These are phyloP conservation scores for Penicillium bialowiezense DNA, from an alignment of 495 filamentous ascomycete genomes.

Conservation along the genomic window DNA sequence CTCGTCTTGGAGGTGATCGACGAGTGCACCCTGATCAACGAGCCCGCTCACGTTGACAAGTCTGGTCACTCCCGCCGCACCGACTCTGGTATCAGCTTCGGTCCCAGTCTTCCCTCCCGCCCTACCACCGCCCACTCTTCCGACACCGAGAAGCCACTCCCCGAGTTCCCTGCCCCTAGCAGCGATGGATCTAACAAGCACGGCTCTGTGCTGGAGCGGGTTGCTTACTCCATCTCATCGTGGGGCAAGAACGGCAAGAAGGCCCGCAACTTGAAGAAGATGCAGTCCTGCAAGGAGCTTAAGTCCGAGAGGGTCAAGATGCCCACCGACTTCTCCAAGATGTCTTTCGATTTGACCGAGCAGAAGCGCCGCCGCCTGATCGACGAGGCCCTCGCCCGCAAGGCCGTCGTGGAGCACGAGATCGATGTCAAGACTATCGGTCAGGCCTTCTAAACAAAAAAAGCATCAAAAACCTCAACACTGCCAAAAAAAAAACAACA, in stretches of 20 bases:
- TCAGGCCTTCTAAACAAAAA: background rate
- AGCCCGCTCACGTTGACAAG: slow-evolving; percentile 43
- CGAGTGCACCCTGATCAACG: slow-evolving; percentile 53
- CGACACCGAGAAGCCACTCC: slow-evolving; percentile 44
- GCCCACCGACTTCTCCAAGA: slow-evolving; percentile 23
- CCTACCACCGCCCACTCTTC: background rate
- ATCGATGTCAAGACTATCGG: background rate
- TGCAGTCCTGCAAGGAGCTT: slow-evolving; percentile 39
- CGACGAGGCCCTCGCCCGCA: slow-evolving; percentile 46
- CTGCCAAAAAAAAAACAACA: background rate
- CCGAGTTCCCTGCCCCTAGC: slow-evolving; percentile 35
- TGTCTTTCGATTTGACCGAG: slow-evolving; percentile 48
- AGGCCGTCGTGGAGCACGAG: slow-evolving; percentile 10
- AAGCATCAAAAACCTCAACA: background rate
- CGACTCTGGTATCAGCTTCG: slow-evolving; percentile 65
- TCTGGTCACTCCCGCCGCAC: slow-evolving; percentile 25
- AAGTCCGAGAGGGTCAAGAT: slow-evolving; percentile 22
- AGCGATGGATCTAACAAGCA: slow-evolving; percentile 25
- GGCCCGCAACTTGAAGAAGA: slow-evolving; percentile 43
- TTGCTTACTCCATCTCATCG: slow-evolving; percentile 26
- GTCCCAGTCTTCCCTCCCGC: background rate
- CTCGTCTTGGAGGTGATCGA: slow-evolving; percentile 59
- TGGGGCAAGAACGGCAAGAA: slow-evolving; percentile 11
- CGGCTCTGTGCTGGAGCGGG: slow-evolving; percentile 55
- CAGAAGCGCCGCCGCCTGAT: slow-evolving; percentile 47